Evolutionary conservation across 192 early-diverging fungal genomes (phyloP).

Genomic region (Linnemannia zychae): DNA sequence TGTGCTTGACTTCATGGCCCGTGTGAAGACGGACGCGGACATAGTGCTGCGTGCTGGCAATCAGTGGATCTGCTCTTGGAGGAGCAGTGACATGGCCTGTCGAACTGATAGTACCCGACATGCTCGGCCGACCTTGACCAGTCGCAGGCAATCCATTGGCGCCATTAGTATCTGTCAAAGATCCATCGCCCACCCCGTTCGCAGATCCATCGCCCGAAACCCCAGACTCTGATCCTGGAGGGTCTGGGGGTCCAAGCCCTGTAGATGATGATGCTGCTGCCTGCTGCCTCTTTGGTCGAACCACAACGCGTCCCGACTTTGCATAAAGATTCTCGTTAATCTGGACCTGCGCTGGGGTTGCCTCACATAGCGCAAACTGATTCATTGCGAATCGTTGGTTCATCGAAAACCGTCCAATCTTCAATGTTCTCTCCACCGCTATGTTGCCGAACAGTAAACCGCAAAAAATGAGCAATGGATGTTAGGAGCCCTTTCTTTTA

Average conservation of each 20-base stretch:
- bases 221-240: not conserved
- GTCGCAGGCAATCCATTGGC: not conserved
- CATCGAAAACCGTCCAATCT: slow-evolving; percentile 80
- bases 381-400: slow-evolving; percentile 84
- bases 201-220: not conserved
- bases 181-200: not conserved
- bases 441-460: not conserved
- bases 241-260: slow-evolving; percentile 27
- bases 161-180: not conserved
- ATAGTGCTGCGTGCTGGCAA: slow-evolving; percentile 60
- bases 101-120: not conserved
- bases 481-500: too few species aligned
- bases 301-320: slow-evolving; percentile 33
- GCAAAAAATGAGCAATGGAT: not conserved
- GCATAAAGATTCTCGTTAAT: slow-evolving; percentile 61
- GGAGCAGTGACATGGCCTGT: slow-evolving; percentile 9
- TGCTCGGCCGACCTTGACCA: not conserved
- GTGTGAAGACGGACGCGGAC: slow-evolving; percentile 68
- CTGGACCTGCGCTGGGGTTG: slow-evolving; percentile 79
- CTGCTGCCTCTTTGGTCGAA: slow-evolving; percentile 40
- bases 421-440: slow-evolving; percentile 91
- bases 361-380: slow-evolving; percentile 90
- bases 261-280: not conserved
- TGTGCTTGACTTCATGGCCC: slow-evolving; percentile 84
- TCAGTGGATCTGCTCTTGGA: slow-evolving; percentile 36